Evolutionary conservation across 768 basidiomycete genomes (phyloP), one percentile per base, ranked within the genome.

Genomic region (Lactarius vividus): DNA sequence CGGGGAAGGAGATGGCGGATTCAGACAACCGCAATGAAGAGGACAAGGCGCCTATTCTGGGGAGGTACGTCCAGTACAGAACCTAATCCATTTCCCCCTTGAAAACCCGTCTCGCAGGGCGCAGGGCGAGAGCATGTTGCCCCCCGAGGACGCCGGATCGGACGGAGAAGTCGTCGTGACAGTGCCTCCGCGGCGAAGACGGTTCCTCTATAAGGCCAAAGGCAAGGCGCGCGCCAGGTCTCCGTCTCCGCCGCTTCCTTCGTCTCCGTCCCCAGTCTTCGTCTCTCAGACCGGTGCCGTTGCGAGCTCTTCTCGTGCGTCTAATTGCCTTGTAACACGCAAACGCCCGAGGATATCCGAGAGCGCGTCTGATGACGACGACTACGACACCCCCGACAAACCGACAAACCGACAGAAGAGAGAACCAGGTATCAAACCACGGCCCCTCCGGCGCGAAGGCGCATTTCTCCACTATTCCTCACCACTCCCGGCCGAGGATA

Each of bases 201-300:
- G 8, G 54, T 55, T 55, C 9, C 54, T 33, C 29, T 23, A 55
- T 52, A 55, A 55, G 35, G 61, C 46, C 52, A 62, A 55, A 54
- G 61, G 61, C 49, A 55, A 39, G 37, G 61, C 53, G 15, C 20
- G 61, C 53, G 46, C 60, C 18, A 3, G 35, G 18, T 35, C 61
- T 23, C 46, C 52, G n/a, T 53, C 53, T 54, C 53, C 53, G 29
- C 28, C 7, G 29, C 29, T 31, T 54, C 16, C 53, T 33, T 31
- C 18, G 20, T 29, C 54, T 55, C 54, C 54, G 29, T 4, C 61
- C 13, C 31, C 33, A 33, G 23, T 31, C 33, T 35, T 33, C 53
- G 18, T 33, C 52, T 28, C n/a, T 7, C 54, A 20, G 29, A 8
- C 20, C 35, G 28, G 3, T 20, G 29, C 10, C 54, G 2, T 18